A percentile compares a stretch with the other conserved stretches of the same genome.
Conservation (phyloP, 768 basidiomycete species). For the Kwoniella botswanensis region DNA sequence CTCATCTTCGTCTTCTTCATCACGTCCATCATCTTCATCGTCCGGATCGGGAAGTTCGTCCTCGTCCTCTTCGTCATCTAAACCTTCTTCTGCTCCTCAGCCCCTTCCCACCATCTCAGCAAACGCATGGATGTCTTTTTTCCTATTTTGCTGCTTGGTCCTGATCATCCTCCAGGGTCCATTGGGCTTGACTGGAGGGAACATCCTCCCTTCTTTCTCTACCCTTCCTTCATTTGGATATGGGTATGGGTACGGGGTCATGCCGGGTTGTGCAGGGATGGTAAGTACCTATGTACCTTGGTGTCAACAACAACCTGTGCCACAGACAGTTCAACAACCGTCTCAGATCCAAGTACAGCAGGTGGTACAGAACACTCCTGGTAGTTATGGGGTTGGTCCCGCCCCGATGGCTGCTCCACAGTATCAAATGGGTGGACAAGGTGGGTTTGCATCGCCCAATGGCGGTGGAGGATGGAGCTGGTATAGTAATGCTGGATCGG, state of each 20-base stretch:
- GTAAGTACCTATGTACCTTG: constrained; percentile 39
- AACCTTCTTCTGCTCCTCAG: constrained; percentile 25
- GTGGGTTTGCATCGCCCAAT: constrained; percentile 32
- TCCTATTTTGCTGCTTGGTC: constrained; percentile 50
- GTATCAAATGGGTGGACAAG: constrained; percentile 52
- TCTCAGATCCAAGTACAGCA: constrained; percentile 28
- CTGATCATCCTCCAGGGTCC: constrained; percentile 54
- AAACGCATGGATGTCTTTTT: constrained; percentile 53
- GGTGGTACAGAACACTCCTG: constrained; percentile 12
- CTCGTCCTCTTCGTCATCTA: constrained; percentile 16
- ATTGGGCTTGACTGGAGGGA: constrained; percentile 38
- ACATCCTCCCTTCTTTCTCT: background rate
- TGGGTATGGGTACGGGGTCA: constrained; percentile 13
- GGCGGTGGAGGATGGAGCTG: constrained; percentile 50
- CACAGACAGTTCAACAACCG: background rate
- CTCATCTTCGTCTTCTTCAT: constrained; percentile 18
- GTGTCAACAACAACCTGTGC: constrained; percentile 24
- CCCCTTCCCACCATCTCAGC: constrained; percentile 42
- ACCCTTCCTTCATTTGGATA: background rate
- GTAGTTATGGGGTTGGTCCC: background rate
- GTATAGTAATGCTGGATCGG: constrained; percentile 38
- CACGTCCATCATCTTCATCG: constrained; percentile 22
- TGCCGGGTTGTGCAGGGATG: constrained; percentile 43
- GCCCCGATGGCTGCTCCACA: no score
- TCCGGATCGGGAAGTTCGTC: constrained; percentile 25